Conservation (phyloP, 2,329 filamentous ascomycete genomes). For the Monilinia aucupariae region DNA sequence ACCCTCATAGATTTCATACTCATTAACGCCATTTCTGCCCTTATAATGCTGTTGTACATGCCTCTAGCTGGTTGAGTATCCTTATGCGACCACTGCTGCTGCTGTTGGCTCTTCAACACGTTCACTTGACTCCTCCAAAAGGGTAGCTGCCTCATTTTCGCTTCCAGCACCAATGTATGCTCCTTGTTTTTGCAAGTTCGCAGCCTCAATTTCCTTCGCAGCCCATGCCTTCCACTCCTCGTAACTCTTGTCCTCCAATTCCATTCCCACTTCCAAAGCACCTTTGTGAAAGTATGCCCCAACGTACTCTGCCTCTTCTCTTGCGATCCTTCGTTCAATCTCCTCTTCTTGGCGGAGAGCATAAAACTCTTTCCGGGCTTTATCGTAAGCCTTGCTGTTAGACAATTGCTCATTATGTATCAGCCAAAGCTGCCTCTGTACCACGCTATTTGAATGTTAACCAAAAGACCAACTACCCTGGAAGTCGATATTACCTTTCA, state of each 20-base stretch:
- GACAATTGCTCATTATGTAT: constrained; percentile 60
- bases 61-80: constrained; percentile 5
- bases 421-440: constrained; percentile 85
- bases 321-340: constrained; percentile 72
- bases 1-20: background rate
- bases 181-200: constrained; percentile 39
- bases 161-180: constrained; percentile 43
- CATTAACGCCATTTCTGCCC: constrained; percentile 11
- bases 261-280: constrained; percentile 69
- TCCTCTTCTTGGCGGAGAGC: constrained; percentile 74
- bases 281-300: constrained; percentile 86
- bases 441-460: constrained; percentile 56
- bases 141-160: constrained; percentile 32
- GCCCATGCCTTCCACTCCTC: constrained; percentile 87
- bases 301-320: constrained; percentile 78
- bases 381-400: constrained; percentile 72
- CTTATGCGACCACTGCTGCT: background rate
- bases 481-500: constrained; percentile 58
- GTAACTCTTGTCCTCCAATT: constrained; percentile 72
- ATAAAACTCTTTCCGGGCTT: constrained; percentile 87
- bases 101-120: background rate
- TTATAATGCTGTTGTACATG: constrained; percentile 1
- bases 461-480: background rate
- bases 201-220: constrained; percentile 40
- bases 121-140: constrained; percentile 4